Evolutionary conservation across 2,329 filamentous ascomycete genomes (phyloP).

Genomic region (Elsinoe ampelina): DNA sequence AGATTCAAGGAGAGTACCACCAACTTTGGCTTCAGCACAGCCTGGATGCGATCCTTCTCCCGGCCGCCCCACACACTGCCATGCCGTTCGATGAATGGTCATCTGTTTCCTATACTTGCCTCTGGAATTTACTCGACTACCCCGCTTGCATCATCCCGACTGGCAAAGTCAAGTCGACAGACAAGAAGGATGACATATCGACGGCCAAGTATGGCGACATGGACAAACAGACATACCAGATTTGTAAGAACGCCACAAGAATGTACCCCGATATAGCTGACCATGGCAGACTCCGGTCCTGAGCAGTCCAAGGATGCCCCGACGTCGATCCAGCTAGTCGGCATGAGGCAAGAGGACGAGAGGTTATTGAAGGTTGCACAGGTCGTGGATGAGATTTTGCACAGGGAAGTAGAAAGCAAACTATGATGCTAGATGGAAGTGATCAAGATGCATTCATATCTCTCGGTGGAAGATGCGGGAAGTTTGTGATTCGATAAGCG

Average conservation of each 20-base stretch:
- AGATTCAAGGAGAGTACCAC: constrained; percentile 18
- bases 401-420: constrained; percentile 3
- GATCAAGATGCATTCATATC: constrained; percentile 9
- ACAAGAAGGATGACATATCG: constrained; percentile 21
- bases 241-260: constrained; percentile 15
- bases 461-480: constrained; percentile 13
- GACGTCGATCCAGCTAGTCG: constrained; percentile 26
- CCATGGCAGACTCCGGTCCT: constrained; percentile 24
- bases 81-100: constrained; percentile 21
- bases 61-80: constrained; percentile 19
- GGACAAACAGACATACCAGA: constrained; percentile 17
- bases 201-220: constrained; percentile 23
- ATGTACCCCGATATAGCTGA: neutral
- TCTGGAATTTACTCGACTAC: constrained; percentile 19
- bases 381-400: constrained; percentile 23
- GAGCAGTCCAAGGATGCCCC: constrained; percentile 23
- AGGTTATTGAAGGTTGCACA: constrained; percentile 21
- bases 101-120: constrained; percentile 17
- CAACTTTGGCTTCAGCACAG: constrained; percentile 18
- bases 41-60: constrained; percentile 20
- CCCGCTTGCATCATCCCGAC: constrained; percentile 17
- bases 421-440: neutral
- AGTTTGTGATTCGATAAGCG: constrained; percentile 21
- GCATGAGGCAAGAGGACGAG: constrained; percentile 26
- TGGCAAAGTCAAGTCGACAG: constrained; percentile 20